Evolutionary conservation across 177 flowering plant species (phyloP), one percentile per base, ranked within the genome.

Genomic region (Vitis hybrid): DNA sequence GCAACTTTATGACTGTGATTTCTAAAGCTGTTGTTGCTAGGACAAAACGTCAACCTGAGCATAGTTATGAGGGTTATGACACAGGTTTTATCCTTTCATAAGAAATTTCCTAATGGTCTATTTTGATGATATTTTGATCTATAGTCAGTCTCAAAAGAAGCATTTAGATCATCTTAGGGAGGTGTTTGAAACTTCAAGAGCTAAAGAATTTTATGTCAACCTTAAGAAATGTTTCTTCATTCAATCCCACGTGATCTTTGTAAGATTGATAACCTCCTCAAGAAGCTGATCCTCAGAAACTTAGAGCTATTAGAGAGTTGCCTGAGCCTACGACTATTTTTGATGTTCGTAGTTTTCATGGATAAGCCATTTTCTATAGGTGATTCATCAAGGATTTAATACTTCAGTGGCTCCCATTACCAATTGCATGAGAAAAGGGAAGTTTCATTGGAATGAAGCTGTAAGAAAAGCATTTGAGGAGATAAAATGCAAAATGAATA

Each of bases 1-100:
- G 31, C 31, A 28, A 28, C 31, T 28, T 28, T 28, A 28, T 28
- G 31, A 28, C 31, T 28, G 31, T 0, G 31, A 28, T 28, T 28
- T 28, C 31, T 4, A 28, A 28, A 28, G 31, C 31, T 28, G 31
- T 28, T 28, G 4, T 28, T 28, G 31, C 4, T 28, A 28, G 31
- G 31, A 28, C 31, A 28, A 28, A 28, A 28, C 0, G 31, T 28
- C 31, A 28, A 28, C 31, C 31, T 28, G 31, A 65, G 66, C 44
- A 75, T 70, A 2, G 66, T 75, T 15, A 65, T 64, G 62, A 2
- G 24, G 9, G 18, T 70, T 4, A 75, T 75, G 78, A 73, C 67
- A 38, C 62, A 67, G 28, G 54, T 0, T 74, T 0, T 20, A n/a
- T 10, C 65, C 69, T 8, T 66, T 66, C 13, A 33, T 62, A 18